Percentiles rank a stretch among this genome's conserved stretches.
phyloP scores from a whole-genome alignment of 306 rosid genomes.

The Prinsepia uniflora region DNA sequence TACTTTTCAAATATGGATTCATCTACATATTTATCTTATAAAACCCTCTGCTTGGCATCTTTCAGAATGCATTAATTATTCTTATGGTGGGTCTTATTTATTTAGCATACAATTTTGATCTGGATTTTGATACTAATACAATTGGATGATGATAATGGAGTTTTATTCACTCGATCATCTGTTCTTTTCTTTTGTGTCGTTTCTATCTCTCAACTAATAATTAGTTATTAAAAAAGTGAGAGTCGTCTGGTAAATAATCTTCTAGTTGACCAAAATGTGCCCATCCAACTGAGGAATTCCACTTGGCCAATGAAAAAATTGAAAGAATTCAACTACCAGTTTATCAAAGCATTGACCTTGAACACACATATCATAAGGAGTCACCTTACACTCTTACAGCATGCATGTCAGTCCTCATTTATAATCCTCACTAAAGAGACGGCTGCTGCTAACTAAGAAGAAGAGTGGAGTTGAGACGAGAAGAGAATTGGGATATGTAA shows the following conservation, averaged over 20 bases:
- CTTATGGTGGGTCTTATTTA: neutral
- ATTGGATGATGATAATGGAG: neutral
- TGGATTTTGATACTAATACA: neutral
- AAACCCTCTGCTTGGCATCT: slow-evolving; percentile 12
- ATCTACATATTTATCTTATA: slow-evolving; percentile 7
- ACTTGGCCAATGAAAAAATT: neutral
- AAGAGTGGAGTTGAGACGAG: too few species aligned
- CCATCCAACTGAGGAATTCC: neutral
- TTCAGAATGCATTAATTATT: neutral
- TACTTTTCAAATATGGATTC: slow-evolving; percentile 25
- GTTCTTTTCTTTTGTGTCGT: neutral
- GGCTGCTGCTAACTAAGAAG: neutral
- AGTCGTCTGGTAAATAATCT: slow-evolving; percentile 12
- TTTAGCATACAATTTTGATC: neutral
- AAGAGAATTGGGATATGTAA: too few species aligned
- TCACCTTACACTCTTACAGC: neutral
- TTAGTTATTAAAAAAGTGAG: neutral
- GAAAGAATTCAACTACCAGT: neutral
- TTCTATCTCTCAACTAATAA: neutral
- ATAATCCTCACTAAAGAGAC: neutral
- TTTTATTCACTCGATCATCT: neutral
- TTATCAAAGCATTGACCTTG: slow-evolving; percentile 11
- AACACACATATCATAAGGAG: neutral
- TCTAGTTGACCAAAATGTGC: slow-evolving; percentile 18
- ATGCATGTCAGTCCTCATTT: neutral